Evolutionary conservation across 129 eudicot genomes (phyloP).

Genomic region (Helianthus tuberosus): DNA sequence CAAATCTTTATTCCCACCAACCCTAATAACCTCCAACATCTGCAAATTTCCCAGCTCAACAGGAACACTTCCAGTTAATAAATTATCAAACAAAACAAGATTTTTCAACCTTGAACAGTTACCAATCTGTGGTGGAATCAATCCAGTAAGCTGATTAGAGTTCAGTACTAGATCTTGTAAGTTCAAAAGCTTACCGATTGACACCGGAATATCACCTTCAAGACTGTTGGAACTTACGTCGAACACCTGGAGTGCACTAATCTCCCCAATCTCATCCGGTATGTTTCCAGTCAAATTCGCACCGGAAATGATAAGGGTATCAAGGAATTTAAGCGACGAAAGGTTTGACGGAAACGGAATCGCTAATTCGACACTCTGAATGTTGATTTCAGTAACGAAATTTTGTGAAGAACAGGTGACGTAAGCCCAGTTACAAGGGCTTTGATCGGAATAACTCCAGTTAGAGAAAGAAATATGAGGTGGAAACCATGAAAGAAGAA

Average conservation of each 20-base stretch:
- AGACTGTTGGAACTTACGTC: conserved; percentile 74
- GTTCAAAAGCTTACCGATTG: conserved; percentile 53
- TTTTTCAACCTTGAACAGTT: conserved; percentile 46
- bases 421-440: conserved; percentile 78
- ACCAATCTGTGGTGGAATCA: conserved; percentile 59
- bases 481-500: conserved; percentile 66
- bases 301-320: conserved; percentile 53
- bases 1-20: conserved; percentile 76
- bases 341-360: conserved; percentile 68
- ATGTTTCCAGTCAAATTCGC: conserved; percentile 76
- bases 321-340: conserved; percentile 47
- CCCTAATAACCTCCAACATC: conserved; percentile 51
- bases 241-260: conserved; percentile 43
- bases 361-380: conserved; percentile 51
- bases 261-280: conserved; percentile 59
- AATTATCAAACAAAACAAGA: conserved; percentile 67
- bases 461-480: conserved; percentile 41
- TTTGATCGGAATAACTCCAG: conserved; percentile 62
- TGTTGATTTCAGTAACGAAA: conserved; percentile 56
- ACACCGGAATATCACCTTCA: conserved; percentile 54
- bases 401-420: conserved; percentile 55
- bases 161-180: conserved; percentile 61
- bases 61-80: conserved; percentile 60
- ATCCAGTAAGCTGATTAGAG: conserved; percentile 69
- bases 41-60: conserved; percentile 59